Evolutionary conservation across 2,329 filamentous ascomycete species (phyloP), one percentile per base, ranked within the genome.

Genomic region (Thielaviopsis euricoi): DNA sequence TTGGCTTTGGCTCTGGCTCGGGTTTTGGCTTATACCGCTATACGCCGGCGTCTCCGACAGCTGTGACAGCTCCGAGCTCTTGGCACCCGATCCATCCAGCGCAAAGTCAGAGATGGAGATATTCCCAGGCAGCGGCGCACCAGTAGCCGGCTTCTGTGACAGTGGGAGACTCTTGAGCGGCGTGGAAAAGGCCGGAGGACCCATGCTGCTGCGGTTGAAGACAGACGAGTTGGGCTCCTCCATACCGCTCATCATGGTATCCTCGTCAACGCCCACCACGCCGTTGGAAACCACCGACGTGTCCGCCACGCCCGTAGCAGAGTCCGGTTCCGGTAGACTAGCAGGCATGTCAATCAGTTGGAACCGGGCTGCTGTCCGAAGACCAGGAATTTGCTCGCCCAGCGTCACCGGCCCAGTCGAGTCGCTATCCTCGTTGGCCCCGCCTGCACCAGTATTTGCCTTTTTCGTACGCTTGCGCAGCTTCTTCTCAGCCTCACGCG

Each of bases 11-110:
- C 59, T 63, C 70, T 74, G 79, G 12, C 66, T 69, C 58, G 80
- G 77, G 26, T 72, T 70, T 21, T 86, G 85, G 61, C 89, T 89
- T 2, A 84, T 87, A 60, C 79, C 13, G n/a, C 19, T 25, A 23
- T 25, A 23, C 21, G 13, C 23, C 19, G 48, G 48, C 21, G 48
- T 51, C 21, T 51, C 23, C 48, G 19, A 25, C 13, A 51, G 48
- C 19, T 75, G 73, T 2, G 85, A 89, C 6, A 81, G 79, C 61
- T 86, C 82, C 0, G 87, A 88, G 1, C 87, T 90, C 71, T 95
- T 93, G n/a, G 90, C 95, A 1, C 90, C 94, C 1, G 89, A 95
- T 1, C 89, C 91, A 65, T 95, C 89, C 65, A 97, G 96, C 56
- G 83, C 73, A 60, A 78, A 69, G 13, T 77, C 78, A 25, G 77